Evolutionary conservation across 2,329 filamentous ascomycete species (phyloP).

Genomic region (Fusarium algeriense): DNA sequence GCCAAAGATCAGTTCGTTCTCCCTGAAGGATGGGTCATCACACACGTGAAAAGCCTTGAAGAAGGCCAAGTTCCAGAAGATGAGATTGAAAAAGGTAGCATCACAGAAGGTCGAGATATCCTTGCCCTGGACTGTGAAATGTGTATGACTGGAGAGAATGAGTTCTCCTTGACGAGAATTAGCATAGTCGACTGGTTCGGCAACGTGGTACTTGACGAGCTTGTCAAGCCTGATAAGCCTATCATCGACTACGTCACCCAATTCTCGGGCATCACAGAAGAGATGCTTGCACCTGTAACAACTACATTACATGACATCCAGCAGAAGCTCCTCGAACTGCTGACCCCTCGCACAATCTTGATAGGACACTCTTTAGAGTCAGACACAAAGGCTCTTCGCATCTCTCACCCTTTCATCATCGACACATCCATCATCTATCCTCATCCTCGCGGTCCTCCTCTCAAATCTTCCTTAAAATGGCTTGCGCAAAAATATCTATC

Average conservation of each 20-base stretch:
- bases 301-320: slow-evolving; percentile 90
- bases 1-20: slow-evolving; percentile 64
- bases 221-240: slow-evolving; percentile 90
- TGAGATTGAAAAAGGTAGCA: slow-evolving; percentile 82
- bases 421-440: slow-evolving; percentile 93
- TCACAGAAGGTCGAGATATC: slow-evolving; percentile 84
- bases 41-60: slow-evolving; percentile 72
- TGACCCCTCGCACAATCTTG: slow-evolving; percentile 79
- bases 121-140: slow-evolving; percentile 96
- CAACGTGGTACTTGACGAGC: slow-evolving; percentile 83
- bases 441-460: slow-evolving; percentile 87
- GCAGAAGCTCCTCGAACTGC: slow-evolving; percentile 75
- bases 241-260: slow-evolving; percentile 93
- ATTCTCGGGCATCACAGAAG: slow-evolving; percentile 91
- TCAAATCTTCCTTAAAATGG: slow-evolving; percentile 93
- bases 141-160: slow-evolving; percentile 86
- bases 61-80: slow-evolving; percentile 76
- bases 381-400: slow-evolving; percentile 83
- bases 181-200: slow-evolving; percentile 91
- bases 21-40: slow-evolving; percentile 86
- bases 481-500: slow-evolving; percentile 86
- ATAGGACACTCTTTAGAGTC: slow-evolving; percentile 86
- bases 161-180: slow-evolving; percentile 88
- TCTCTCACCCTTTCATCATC: slow-evolving; percentile 92
- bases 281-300: slow-evolving; percentile 84